Conservation (phyloP, 345 rosid genomes). For the Eucalyptus regnans region DNA sequence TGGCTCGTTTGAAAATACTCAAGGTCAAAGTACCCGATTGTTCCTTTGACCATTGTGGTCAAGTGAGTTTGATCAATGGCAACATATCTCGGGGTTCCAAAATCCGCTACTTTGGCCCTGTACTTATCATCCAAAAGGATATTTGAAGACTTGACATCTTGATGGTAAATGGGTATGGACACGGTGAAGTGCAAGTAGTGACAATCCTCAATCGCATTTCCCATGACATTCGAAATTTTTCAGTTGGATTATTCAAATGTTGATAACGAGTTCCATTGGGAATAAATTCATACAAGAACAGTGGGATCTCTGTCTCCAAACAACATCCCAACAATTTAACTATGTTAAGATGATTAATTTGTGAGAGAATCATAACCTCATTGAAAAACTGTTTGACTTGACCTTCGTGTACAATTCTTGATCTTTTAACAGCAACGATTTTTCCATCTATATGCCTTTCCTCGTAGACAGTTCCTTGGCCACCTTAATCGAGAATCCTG, state of each 20-base stretch:
- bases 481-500: not conserved
- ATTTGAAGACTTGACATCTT: slow-evolving; percentile 8
- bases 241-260: not conserved
- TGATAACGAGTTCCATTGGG: not conserved
- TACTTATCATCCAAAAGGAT: slow-evolving; percentile 4
- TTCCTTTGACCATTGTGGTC: slow-evolving; percentile 5
- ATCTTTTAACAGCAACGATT: slow-evolving; percentile 1
- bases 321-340: slow-evolving; percentile 1
- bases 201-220: no score
- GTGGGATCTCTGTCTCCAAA: not conserved
- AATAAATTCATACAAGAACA: slow-evolving; percentile 2
- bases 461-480: not conserved
- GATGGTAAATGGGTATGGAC: slow-evolving; percentile 1
- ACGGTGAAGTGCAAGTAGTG: slow-evolving; percentile 2
- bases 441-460: slow-evolving; percentile 1
- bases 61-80: slow-evolving; percentile 2
- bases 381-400: not conserved
- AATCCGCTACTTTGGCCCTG: slow-evolving; percentile 5
- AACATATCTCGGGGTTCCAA: not conserved
- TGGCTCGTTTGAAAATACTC: slow-evolving; percentile 5
- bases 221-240: no score
- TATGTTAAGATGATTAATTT: not conserved
- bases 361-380: slow-evolving; percentile 1
- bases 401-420: not conserved
- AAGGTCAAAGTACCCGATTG: slow-evolving; percentile 4